Evolutionary conservation across 495 filamentous ascomycete genomes (phyloP), one percentile per base, ranked within the genome.

Genomic region (Cercophora newfieldiana): DNA sequence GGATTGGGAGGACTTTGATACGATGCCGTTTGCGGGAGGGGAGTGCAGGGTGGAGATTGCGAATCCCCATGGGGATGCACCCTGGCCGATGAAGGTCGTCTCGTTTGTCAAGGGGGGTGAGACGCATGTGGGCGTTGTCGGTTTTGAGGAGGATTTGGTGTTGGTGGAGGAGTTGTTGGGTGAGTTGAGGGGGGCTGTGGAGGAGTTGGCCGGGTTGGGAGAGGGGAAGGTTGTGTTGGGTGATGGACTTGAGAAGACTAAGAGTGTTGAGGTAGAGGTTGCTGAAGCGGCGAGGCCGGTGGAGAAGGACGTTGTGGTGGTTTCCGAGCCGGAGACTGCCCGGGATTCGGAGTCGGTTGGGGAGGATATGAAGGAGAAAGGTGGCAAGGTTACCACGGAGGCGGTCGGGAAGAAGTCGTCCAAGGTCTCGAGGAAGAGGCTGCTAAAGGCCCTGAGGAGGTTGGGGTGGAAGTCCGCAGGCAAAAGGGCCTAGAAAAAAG

Each of bases 1-100:
- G 66, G 80, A 81, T 31, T 78, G 80, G 54, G 75, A 75, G 54
- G 76, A 82, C 10, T 75, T 82, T 30, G 80, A 81, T 55, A 58
- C 69, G 16, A 69, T 82, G n/a, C 64, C 63, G 54, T 77, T 82
- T 33, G 59, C 63, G 1, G 68, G 59, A 0, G 14, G 60, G 1
- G 21, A 47, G 49, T 61, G 59, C 33, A 48, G 44, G 59, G 59
- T 61, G 37, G 59, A 61, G 16, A 62, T 62, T n/a, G n/a, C 47
- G 48, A 62, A 62, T 21, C 60, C 60, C 1, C 47, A 62, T 14
- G 60, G 60, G 4, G 60, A 62, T n/a, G 14, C 60, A 18, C 25
- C 47, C 0, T 51, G 30, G 16, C 60, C 60, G n/a, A 22, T 62
- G 25, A 62, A 62, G 60, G 60, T 51, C 7, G 60, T 62, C 16